Base-by-base conservation (phyloP, 1,139 yeast genomes). In the Geotrichum europaeum region DNA sequence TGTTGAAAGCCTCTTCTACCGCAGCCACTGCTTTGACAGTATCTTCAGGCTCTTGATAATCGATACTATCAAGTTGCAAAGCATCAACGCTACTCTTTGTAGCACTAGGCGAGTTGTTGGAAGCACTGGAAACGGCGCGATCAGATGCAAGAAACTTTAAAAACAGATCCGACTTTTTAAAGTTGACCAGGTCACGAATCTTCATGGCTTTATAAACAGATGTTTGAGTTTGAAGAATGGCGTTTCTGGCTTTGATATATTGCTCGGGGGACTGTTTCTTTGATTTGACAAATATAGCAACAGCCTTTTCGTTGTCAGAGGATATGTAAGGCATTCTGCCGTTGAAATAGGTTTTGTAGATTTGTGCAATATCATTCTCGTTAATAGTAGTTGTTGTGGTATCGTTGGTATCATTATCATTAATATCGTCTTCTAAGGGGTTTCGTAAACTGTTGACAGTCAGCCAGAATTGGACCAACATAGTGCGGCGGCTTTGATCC, bases 1-100 rank as follows among this genome's bases (percentile, higher is more conserved):
- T 84, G 25, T 81, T 81, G 63, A 87, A 79, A 1, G 90, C 94
- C 68, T 83, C 84, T 69, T 87, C 91, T 20, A 87, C 87, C 0
- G 90, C 92, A 18, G 63, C 65, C 12, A 67, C 61, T 4, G 65
- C 63, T 9, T 62, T 59, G 30, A 47, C 15, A n/a, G 24, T 30
- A 24, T 55, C 58, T 22, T 47, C 49, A 15, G 58, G 61, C 30
- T 59, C 61, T 15, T 18, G 28, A 49, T 59, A 59, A 32, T 59
- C 61, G 4, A 59, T 50, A 24, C 58, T 50, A 54, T 59, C 61
- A 18, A 59, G 18, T 24, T 59, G 61, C 51, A 59, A 55, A 3
- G 57, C 56, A 51, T 59, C 61, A 32, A 59, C 61, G 36, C 51
- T 49, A 55, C 56, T 59, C 20, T 47, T 50, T 4, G 54, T 49